Base-by-base conservation (phyloP, 1,284 basidiomycete species). In the Xerocomus amazonicus region DNA sequence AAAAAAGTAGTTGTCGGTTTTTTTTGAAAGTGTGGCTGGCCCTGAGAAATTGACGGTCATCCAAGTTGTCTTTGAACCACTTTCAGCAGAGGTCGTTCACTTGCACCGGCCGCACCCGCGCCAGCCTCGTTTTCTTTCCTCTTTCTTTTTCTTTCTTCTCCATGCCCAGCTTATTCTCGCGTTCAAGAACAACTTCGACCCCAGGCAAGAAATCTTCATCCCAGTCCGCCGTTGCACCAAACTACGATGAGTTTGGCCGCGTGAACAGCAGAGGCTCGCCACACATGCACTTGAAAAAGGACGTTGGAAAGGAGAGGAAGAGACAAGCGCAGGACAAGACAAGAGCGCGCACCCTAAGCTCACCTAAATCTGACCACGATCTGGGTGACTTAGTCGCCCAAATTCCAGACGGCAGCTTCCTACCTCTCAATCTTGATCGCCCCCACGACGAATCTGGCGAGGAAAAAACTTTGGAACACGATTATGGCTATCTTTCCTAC, bases 401-500 rank as follows among this genome's bases (percentile, higher is more conserved):
- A 19, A 72, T 82, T 54, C 81, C 81, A 23, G 82, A 86, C 53
- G 83, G 82, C 57, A 74, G 75, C 48, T 87, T 87, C 58, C 70
- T 84, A 13, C 75, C 80, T 16, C 73, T 83, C 58, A 76, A 72
- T 63, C 73, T 86, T 56, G 77, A 81, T 48, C 71, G 68, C 14
- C 80, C 76, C 23, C 66, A 64, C 50, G 59, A 61, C 54, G 68
- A 70, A 48, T 57, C 67, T 6, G 66, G 67, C 27, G 64, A 66
- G 38, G 61, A 65, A 54, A 66, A 57, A 41, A 43, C 63, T 13
- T 16, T 57, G 16, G 70, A 68, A 43, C 69, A 76, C 51, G 81
- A 83, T 62, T 90, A 90, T 60, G 85, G 88, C 37, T 87, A 87
- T 56, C 76, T 91, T 38, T 80, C 79, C 14, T 83, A 82, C 63